Evolutionary conservation across 352 stramenopile genomes (phyloP).

Genomic region (Phytophthora pluvialis): DNA sequence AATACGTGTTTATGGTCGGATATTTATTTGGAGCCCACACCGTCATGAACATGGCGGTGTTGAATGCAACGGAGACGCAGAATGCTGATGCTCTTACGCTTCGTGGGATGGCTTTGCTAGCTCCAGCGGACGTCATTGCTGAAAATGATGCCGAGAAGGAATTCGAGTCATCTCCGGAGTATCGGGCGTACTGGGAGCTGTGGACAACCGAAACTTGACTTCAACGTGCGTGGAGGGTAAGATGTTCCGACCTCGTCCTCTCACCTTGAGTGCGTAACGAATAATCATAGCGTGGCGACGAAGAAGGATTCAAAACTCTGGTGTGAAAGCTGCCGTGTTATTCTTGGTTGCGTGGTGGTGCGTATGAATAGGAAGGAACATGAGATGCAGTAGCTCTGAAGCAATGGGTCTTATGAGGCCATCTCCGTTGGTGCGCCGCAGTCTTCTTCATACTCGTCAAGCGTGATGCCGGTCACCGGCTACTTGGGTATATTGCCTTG

Average conservation of each 20-base stretch:
- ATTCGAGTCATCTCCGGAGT: too few relatives aligned
- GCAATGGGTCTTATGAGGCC: constrained; percentile 1
- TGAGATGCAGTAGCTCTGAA: neutral
- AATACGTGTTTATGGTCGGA: constrained; percentile 44
- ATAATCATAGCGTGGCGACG: too few relatives aligned
- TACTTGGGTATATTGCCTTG: constrained; percentile 21
- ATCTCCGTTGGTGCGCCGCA: neutral
- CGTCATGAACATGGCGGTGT: constrained; percentile 47
- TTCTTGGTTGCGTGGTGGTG: constrained; percentile 9
- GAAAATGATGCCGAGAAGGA: neutral
- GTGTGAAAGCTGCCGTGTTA: neutral
- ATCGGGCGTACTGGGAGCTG: too few relatives aligned
- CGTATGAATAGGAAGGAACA: constrained; percentile 15
- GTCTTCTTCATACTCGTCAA: constrained; percentile 1
- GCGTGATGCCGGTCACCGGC: constrained; percentile 8
- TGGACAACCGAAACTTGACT: too few relatives aligned
- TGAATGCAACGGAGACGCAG: constrained; percentile 20
- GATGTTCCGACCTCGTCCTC: too few relatives aligned
- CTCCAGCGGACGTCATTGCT: constrained; percentile 30
- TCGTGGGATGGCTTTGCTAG: constrained; percentile 47
- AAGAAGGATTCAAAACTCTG: too few relatives aligned
- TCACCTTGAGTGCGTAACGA: too few relatives aligned
- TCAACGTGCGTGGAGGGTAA: too few relatives aligned
- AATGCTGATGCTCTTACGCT: constrained; percentile 14
- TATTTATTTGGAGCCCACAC: constrained; percentile 56